Evolutionary conservation across 495 filamentous ascomycete species (phyloP).

Genomic region (Aspergillus bertholletiae): DNA sequence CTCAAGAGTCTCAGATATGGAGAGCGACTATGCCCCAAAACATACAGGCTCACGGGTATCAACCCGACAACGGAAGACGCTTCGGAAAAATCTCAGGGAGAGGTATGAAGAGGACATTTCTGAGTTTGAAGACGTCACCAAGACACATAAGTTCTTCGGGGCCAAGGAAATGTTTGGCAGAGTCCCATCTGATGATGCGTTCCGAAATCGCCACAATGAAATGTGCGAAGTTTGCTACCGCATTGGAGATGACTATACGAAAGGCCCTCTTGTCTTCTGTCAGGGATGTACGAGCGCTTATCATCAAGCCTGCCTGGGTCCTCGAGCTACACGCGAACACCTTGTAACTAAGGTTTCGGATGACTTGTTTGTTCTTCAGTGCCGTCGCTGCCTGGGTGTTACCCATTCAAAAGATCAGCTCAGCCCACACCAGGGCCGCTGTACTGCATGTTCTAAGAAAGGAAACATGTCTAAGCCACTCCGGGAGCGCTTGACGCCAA

Average conservation of each 20-base stretch:
- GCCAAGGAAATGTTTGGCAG: constrained; percentile 67
- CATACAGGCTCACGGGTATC: constrained; percentile 23
- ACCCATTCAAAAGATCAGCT: constrained; percentile 62
- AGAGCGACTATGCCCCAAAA: constrained; percentile 9
- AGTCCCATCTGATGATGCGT: constrained; percentile 52
- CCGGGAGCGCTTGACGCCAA: constrained; percentile 60
- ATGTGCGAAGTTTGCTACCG: constrained; percentile 69
- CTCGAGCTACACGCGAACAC: constrained; percentile 72
- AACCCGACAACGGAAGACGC: constrained; percentile 20
- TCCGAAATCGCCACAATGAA: constrained; percentile 62
- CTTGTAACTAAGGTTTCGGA: constrained; percentile 85
- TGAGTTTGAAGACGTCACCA: constrained; percentile 45
- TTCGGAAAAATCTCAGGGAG: constrained; percentile 60
- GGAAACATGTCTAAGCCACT: constrained; percentile 69
- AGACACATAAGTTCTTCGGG: constrained; percentile 47
- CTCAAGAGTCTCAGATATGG: constrained; percentile 6
- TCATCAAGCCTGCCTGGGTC: constrained; percentile 77
- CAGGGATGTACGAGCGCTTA: constrained; percentile 85
- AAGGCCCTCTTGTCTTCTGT: constrained; percentile 71
- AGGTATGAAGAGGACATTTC: constrained; percentile 63
- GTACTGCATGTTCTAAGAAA: constrained; percentile 59
- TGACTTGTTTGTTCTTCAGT: constrained; percentile 83
- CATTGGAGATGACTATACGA: constrained; percentile 47
- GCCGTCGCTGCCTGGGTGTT: constrained; percentile 72
- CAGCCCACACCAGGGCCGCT: constrained; percentile 66